Evolutionary conservation across 306 rosid genomes (phyloP).

Genomic region (Rosa multiflora): DNA sequence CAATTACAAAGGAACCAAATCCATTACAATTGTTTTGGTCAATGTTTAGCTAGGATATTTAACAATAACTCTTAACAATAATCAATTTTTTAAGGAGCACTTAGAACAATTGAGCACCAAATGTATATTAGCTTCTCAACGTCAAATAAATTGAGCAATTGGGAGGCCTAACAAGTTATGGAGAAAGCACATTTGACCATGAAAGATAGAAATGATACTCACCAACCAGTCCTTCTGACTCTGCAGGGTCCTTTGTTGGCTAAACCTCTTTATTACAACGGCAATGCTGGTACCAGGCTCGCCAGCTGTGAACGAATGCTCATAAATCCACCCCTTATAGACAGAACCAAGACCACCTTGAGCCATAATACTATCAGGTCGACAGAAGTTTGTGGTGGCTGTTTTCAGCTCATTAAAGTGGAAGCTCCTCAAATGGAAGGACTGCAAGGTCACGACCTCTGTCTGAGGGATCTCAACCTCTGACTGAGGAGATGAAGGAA

Average conservation of each 20-base stretch:
- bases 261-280: conserved; percentile 82
- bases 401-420: conserved; percentile 60
- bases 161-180: background rate
- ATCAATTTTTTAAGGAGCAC: background rate
- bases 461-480: conserved; percentile 62
- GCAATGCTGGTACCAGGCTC: conserved; percentile 75
- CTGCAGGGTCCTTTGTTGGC: conserved; percentile 67
- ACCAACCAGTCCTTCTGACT: conserved; percentile 98
- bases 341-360: conserved; percentile 92
- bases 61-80: too few relatives aligned
- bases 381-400: conserved; percentile 88
- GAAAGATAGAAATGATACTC: conserved; percentile 38
- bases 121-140: background rate
- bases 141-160: background rate
- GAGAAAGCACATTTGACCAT: background rate
- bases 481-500: conserved; percentile 65
- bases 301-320: conserved; percentile 55
- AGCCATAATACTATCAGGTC: conserved; percentile 86
- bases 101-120: background rate
- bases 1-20: background rate
- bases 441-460: conserved; percentile 32
- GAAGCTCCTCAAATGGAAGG: conserved; percentile 71
- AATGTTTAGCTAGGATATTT: too few relatives aligned
- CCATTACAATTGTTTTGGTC: background rate
- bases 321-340: conserved; percentile 95